Evolutionary conservation across 2,329 filamentous ascomycete species (phyloP), one percentile per base, ranked within the genome.

Genomic region (Aspergillus terreus): DNA sequence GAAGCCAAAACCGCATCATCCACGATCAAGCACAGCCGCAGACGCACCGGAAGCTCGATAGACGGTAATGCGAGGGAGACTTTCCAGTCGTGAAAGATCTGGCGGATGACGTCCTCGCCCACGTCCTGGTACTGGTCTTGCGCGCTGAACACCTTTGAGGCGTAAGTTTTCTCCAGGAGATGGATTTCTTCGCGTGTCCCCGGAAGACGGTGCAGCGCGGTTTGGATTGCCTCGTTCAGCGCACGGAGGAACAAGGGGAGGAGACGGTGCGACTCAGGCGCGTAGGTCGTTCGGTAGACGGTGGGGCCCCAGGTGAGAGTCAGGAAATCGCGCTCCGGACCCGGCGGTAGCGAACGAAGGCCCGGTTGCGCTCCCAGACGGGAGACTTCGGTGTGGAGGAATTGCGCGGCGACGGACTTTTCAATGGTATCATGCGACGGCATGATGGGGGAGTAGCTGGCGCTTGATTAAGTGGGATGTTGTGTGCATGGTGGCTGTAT

Each of bases 191-290:
- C 53, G 1, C 54, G 47, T 4, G 59, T 58, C 23, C 64, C 64
- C 2, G 53, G 48, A 4, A 67, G 50, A 5, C 45, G 51, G 23
- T 52, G 45, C 7, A 67, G 49, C 14, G 60, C 53, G 15, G 49
- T 47, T 30, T 51, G 51, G 11, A 88, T 66, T 78, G 88, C 49
- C 79, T 88, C 11, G 71, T 89, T 17, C 76, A 81, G 52, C 77
- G 80, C 33, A 72, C 79, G 30, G 62, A 71, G 5, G 71, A 64
- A 53, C 58, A 79, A 2, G 84, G 78, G 69, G 78, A 84, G 7
- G 82, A 90, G 67, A 7, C 55, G 57, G 44, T 64, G 50, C 4
- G 59, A 60, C 19, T 61, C 61, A 4, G 64, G 52, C 0, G 56
- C 56, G 45, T 67, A 67, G n/a, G 55, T 59, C 2, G 63, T 65